Base-by-base conservation (phyloP, 129 eudicot genomes). In the Oenanthe sinensis region DNA sequence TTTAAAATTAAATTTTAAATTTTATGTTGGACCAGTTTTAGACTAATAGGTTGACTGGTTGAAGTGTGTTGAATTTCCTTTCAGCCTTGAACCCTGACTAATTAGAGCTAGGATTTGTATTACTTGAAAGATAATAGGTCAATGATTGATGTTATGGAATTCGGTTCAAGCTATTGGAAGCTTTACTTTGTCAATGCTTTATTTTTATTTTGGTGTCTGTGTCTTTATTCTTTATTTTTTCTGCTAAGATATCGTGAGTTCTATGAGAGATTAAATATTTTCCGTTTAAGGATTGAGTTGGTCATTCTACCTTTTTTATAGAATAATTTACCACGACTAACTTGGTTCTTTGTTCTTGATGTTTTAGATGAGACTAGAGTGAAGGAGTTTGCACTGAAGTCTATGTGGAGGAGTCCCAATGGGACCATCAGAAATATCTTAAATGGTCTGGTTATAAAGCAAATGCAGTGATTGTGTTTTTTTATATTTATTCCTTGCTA, bases 341-440 rank as follows among this genome's bases (percentile, higher is more conserved):
- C 13, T 2, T 76, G 36, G 4, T 12, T 76, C 6, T 33, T 50
- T 73, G 74, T 77, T 73, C 26, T 78, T 76, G 26, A 79, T 86
- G 68, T 85, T 85, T 83, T 95, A 93, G 98, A 93, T 79, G 98
- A 93, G 80, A 83, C 90, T 60, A 88, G 98, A 91, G 96, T 93
- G 47, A 91, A 91, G 82, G 98, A 93, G 85, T 93, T 89, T 77
- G 96, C 90, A 60, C 87, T 93, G 78, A 93, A 93, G 82, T 81
- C 91, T 47, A 93, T 93, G 98, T 93, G 98, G 98, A 89, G 89
- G 86, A 93, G 98, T 84, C 98, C 98, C 75, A 93, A 93, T 55
- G 98, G 98, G 86, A 93, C 98, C 19, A 93, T 93, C 87, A 91
- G 98, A 87, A 93, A 93, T 74, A 93, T 93, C 46, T 88, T 93